Evolutionary conservation across 2,329 filamentous ascomycete genomes (phyloP).

Genomic region (Fusarium guadeloupense): DNA sequence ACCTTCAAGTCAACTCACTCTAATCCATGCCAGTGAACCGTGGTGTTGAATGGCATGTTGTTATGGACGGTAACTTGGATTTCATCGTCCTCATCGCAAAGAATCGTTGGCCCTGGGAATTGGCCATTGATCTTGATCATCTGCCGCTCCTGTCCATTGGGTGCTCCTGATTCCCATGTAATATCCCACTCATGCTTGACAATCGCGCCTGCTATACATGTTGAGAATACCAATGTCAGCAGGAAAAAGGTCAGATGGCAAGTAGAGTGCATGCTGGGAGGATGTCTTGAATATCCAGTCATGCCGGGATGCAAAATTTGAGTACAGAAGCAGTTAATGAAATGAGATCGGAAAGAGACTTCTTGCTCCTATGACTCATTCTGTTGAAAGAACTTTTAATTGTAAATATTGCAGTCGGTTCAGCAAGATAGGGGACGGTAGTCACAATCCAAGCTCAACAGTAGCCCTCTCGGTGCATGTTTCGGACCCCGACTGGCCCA

Average conservation of each 20-base stretch:
- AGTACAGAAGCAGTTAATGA: too few species aligned
- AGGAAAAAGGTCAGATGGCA: background rate
- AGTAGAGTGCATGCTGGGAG: background rate
- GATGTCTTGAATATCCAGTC: too few species aligned
- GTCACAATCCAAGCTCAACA: too few species aligned
- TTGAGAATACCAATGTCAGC: background rate
- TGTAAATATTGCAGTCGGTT: too few species aligned
- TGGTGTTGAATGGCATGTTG: conserved; percentile 5
- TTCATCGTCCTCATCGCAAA: conserved; percentile 9
- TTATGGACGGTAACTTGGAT: conserved; percentile 1
- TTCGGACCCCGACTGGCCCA: conserved; percentile 5
- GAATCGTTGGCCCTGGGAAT: background rate
- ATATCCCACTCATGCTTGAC: conserved; percentile 3
- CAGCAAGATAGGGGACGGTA: too few species aligned
- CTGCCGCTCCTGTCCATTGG: conserved; percentile 7
- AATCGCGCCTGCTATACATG: background rate
- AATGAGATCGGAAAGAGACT: too few species aligned
- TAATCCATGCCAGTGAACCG: conserved; percentile 4
- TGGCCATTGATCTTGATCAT: conserved; percentile 13
- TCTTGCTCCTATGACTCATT: too few species aligned
- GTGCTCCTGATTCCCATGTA: conserved; percentile 4
- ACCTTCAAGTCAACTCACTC: background rate
- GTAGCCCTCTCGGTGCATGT: background rate
- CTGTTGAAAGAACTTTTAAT: too few species aligned
- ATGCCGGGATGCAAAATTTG: too few species aligned